phyloP scores from a whole-genome alignment of 2,329 filamentous ascomycete species.

The Pyrenophora teres region DNA sequence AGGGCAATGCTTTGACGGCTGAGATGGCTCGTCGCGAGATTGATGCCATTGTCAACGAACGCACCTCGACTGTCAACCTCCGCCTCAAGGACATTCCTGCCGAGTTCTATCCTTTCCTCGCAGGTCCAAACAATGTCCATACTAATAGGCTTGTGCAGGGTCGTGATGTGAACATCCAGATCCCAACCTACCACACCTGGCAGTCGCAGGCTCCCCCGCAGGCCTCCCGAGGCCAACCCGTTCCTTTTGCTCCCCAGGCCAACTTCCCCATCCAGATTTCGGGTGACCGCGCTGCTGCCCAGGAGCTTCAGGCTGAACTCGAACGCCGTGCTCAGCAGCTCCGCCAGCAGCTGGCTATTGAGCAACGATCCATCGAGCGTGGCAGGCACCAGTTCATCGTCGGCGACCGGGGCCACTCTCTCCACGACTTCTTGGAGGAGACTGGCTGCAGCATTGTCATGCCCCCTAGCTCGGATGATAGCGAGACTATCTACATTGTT shows the following conservation, averaged over 20 bases:
- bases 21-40: conserved; percentile 84
- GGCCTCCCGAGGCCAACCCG: conserved; percentile 65
- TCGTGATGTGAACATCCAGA: conserved; percentile 77
- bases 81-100: conserved; percentile 83
- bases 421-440: conserved; percentile 84
- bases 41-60: conserved; percentile 83
- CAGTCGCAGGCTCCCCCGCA: conserved; percentile 68
- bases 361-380: conserved; percentile 80
- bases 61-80: conserved; percentile 78
- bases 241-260: conserved; percentile 71
- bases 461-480: conserved; percentile 74
- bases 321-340: conserved; percentile 79
- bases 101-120: conserved; percentile 95
- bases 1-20: conserved; percentile 88
- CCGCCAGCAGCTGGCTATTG: conserved; percentile 72
- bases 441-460: conserved; percentile 90
- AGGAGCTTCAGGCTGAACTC: conserved; percentile 78
- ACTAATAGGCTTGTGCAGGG: conserved; percentile 71
- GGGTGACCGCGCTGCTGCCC: conserved; percentile 82
- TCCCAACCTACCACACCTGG: conserved; percentile 82
- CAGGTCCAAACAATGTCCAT: conserved; percentile 73
- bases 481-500: conserved; percentile 82
- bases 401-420: conserved; percentile 76
- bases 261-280: conserved; percentile 82
- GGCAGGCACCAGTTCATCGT: conserved; percentile 95